These are phyloP conservation scores for Maudiozyma saulgeensis DNA, from an alignment of 805 yeast genomes.

Conservation along the genomic window DNA sequence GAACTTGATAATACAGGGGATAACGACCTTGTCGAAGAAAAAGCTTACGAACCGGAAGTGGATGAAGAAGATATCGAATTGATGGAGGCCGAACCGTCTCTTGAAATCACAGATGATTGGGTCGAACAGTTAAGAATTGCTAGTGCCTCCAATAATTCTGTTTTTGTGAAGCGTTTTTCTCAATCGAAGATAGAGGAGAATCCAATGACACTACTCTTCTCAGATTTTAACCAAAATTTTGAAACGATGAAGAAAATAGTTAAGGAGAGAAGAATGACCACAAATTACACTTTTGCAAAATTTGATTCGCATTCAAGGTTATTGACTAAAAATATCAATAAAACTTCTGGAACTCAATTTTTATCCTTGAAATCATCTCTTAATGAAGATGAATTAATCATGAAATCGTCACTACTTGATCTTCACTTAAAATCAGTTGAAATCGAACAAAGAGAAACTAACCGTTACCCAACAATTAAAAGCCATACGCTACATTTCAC, in stretches of 20 bases:
- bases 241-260: conserved; percentile 20
- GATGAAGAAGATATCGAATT: conserved; percentile 38
- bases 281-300: conserved; percentile 15
- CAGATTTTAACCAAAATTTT: conserved; percentile 34
- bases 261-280: conserved; percentile 22
- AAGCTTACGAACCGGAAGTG: conserved; percentile 61
- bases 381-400: not conserved
- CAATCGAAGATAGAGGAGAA: conserved; percentile 2
- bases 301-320: conserved; percentile 16
- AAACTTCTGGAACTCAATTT: conserved; percentile 6
- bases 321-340: conserved; percentile 7
- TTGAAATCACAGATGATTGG: conserved; percentile 54
- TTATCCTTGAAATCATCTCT: not conserved
- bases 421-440: conserved; percentile 19
- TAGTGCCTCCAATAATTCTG: conserved; percentile 21
- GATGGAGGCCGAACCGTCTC: conserved; percentile 35
- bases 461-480: conserved; percentile 32
- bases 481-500: conserved; percentile 30
- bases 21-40: conserved; percentile 31
- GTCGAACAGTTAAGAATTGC: conserved; percentile 50
- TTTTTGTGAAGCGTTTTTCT: conserved; percentile 22
- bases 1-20: conserved; percentile 1
- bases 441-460: conserved; percentile 21
- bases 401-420: not conserved
- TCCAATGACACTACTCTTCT: conserved; percentile 21